phyloP scores from a whole-genome alignment of 2,329 filamentous ascomycete genomes.

The Blastomyces silverae region DNA sequence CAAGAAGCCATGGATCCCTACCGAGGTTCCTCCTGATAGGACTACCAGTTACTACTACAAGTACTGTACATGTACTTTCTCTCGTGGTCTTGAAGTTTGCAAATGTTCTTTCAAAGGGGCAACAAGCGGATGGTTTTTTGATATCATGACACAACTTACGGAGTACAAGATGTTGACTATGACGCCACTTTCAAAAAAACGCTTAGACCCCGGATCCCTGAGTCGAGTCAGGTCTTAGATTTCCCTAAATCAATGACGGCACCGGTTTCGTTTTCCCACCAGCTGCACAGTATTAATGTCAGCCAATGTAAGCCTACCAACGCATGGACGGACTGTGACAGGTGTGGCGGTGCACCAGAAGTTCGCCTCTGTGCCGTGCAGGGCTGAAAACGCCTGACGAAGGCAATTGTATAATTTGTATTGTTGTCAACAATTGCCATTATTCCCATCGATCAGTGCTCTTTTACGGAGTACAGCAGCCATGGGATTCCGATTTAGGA shows the following conservation, averaged over 20 bases:
- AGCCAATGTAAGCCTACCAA: neutral
- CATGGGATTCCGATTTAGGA: too few relatives aligned
- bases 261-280: neutral
- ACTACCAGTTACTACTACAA: too few relatives aligned
- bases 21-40: neutral
- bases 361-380: neutral
- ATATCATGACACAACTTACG: neutral
- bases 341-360: neutral
- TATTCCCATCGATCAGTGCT: too few relatives aligned
- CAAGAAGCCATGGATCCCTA: neutral
- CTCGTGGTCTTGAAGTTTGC: too few relatives aligned
- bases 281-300: neutral
- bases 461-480: too few relatives aligned
- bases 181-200: neutral
- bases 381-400: too few relatives aligned
- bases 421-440: too few relatives aligned
- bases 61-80: too few relatives aligned
- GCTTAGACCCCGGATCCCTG: neutral
- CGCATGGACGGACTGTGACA: neutral
- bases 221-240: neutral
- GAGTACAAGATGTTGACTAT: neutral
- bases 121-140: too few relatives aligned
- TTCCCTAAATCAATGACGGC: constrained; percentile 2
- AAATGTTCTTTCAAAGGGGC: too few relatives aligned
- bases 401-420: too few relatives aligned